Evolutionary conservation across 495 filamentous ascomycete species (phyloP).

Genomic region (Penicillium coffeae): DNA sequence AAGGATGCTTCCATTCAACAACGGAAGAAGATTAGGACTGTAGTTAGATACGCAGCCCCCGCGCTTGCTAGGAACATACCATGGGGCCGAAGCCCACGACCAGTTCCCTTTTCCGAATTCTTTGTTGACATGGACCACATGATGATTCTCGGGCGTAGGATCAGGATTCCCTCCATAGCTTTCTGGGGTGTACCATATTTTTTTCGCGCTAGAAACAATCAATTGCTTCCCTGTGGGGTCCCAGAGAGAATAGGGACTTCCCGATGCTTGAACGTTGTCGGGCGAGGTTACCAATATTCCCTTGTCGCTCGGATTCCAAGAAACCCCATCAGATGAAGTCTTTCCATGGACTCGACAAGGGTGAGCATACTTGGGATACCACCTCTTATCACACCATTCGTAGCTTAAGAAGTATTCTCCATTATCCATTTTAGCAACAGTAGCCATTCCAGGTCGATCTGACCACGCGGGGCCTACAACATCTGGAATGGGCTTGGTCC

Average conservation of each 20-base stretch:
- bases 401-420: conserved; percentile 2
- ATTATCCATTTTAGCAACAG: conserved; percentile 8
- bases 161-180: not conserved
- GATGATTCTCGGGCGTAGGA: not conserved
- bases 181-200: not conserved
- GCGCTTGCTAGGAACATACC: not conserved
- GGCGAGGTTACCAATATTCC: not conserved
- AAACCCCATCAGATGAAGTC: conserved; percentile 1
- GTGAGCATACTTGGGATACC: not conserved
- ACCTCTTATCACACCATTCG: not conserved
- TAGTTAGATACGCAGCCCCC: not conserved
- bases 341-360: not conserved
- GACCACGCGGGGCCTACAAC: not conserved
- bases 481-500: conserved; percentile 1
- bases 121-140: not conserved
- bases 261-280: not conserved
- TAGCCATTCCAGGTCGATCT: conserved; percentile 5
- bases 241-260: conserved; percentile 1
- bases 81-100: conserved; percentile 1
- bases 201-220: not conserved
- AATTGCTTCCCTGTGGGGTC: not conserved
- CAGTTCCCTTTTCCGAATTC: not conserved
- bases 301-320: not conserved
- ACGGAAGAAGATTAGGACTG: not conserved
- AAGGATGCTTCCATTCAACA: not conserved